phyloP scores from a whole-genome alignment of 177 flowering plant species.

The Vitis hybrid region DNA sequence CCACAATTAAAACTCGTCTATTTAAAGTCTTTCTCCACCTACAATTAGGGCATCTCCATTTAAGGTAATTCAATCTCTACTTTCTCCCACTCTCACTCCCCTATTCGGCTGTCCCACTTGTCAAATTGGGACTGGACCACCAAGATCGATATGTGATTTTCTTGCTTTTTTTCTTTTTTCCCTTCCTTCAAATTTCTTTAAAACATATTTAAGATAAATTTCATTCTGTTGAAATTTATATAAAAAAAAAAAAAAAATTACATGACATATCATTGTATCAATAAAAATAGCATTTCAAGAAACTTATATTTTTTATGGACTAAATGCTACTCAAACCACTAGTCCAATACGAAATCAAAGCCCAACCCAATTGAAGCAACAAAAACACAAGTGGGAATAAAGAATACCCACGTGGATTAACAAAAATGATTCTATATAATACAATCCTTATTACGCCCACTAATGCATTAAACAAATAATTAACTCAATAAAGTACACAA shows the following conservation, averaged over 20 bases:
- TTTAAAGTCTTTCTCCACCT: too few species aligned
- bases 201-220: too few species aligned
- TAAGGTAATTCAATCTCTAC: background rate
- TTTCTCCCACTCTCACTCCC: background rate
- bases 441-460: slow-evolving; percentile 11
- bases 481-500: background rate
- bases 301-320: too few species aligned
- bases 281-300: too few species aligned
- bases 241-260: too few species aligned
- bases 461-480: slow-evolving; percentile 7
- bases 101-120: background rate
- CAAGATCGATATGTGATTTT: background rate
- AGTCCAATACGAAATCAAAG: background rate
- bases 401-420: too few species aligned
- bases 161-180: too few species aligned
- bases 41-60: background rate
- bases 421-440: background rate
- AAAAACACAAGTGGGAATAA: background rate
- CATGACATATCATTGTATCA: background rate
- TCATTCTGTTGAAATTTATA: too few species aligned
- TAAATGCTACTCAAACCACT: too few species aligned
- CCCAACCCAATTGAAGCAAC: background rate
- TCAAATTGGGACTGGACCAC: background rate
- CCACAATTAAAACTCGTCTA: slow-evolving; percentile 14
- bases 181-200: too few species aligned